phyloP scores from a whole-genome alignment of 2,329 filamentous ascomycete species.

The Aspergillus puulaauensis region DNA sequence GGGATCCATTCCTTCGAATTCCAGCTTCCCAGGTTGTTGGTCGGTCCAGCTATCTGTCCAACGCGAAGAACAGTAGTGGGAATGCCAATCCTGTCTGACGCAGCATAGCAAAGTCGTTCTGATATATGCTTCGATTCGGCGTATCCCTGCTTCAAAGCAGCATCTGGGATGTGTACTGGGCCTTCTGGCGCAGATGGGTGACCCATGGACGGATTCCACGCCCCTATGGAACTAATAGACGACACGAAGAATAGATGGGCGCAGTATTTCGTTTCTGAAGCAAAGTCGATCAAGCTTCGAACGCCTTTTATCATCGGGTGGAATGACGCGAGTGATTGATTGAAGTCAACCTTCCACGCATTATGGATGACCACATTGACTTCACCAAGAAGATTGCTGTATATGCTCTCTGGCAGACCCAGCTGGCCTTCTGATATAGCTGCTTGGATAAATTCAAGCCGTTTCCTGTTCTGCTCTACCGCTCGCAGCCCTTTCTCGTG shows the following conservation, averaged over 20 bases:
- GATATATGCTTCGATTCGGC: conserved; percentile 4
- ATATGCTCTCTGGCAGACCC: conserved; percentile 24
- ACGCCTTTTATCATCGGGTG: conserved; percentile 29
- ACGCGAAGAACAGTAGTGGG: neutral
- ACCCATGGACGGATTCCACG: neutral
- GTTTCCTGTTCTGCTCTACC: conserved; percentile 17
- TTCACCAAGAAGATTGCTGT: conserved; percentile 19
- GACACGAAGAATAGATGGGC: conserved; percentile 3
- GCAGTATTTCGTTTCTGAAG: neutral
- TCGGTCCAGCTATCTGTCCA: conserved; percentile 4
- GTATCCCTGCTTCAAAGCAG: neutral
- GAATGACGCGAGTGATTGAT: conserved; percentile 29
- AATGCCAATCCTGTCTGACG: neutral
- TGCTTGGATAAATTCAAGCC: conserved; percentile 37
- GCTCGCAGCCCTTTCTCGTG: conserved; percentile 35
- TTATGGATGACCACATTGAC: conserved; percentile 36
- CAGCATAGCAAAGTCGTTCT: neutral
- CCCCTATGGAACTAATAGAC: neutral
- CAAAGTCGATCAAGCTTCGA: conserved; percentile 8
- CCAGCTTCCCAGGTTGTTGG: neutral
- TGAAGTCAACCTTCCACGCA: conserved; percentile 40
- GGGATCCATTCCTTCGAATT: conserved; percentile 8
- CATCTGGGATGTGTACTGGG: neutral
- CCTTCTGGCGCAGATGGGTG: neutral
- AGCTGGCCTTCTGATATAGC: conserved; percentile 23